Evolutionary conservation across 352 stramenopile genomes (phyloP).

Genomic region (Phytopythium chamaehyphon): DNA sequence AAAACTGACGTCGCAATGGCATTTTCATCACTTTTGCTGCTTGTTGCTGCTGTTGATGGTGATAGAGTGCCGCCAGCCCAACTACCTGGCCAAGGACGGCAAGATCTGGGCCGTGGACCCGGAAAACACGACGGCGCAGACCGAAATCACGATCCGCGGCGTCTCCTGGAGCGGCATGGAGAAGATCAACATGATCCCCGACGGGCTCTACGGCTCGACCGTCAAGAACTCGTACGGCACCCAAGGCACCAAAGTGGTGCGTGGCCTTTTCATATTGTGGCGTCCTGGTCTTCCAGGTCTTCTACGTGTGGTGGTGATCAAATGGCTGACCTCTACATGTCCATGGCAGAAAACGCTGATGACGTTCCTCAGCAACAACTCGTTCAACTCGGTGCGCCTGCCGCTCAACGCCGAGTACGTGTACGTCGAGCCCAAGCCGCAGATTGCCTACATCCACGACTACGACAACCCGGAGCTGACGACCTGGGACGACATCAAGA

Average conservation of each 20-base stretch:
- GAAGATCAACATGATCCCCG: constrained; percentile 63
- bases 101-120: constrained; percentile 59
- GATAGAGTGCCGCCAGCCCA: constrained; percentile 54
- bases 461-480: constrained; percentile 67
- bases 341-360: constrained; percentile 31
- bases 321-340: too few relatives aligned
- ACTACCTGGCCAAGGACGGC: constrained; percentile 49
- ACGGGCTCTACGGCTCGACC: constrained; percentile 42
- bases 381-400: constrained; percentile 61
- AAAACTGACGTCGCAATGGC: too few relatives aligned
- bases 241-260: constrained; percentile 42
- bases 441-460: constrained; percentile 46
- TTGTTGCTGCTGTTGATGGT: too few relatives aligned
- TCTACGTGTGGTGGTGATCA: too few relatives aligned
- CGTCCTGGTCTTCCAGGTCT: background rate
- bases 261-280: constrained; percentile 4
- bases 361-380: constrained; percentile 49
- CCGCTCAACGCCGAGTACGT: constrained; percentile 54
- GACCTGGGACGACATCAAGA: constrained; percentile 33
- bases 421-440: constrained; percentile 30
- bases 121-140: constrained; percentile 25
- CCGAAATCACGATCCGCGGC: constrained; percentile 58
- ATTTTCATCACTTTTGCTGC: too few relatives aligned
- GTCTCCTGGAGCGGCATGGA: constrained; percentile 68
- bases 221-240: constrained; percentile 28